phyloP scores from a whole-genome alignment of 2,329 filamentous ascomycete species.

The Neofusicoccum laricinum region DNA sequence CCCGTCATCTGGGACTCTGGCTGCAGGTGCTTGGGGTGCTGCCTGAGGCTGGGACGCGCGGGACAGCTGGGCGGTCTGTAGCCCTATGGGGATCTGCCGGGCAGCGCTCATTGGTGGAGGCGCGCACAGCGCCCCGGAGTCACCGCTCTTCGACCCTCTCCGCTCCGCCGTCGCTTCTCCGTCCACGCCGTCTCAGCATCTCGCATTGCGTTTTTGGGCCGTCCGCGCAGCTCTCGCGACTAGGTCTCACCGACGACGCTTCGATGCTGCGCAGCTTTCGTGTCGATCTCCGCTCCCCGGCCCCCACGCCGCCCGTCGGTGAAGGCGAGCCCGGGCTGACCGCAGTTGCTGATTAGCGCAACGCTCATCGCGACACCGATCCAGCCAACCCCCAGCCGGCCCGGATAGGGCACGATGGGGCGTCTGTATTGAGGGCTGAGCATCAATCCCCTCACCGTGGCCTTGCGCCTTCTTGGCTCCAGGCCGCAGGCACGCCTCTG shows the following conservation, averaged over 20 bases:
- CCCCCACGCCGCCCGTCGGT: conserved; percentile 12
- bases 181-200: neutral
- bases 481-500: neutral
- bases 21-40: neutral
- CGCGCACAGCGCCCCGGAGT: neutral
- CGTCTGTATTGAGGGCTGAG: neutral
- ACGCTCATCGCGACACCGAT: neutral
- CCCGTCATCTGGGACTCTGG: neutral
- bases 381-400: neutral
- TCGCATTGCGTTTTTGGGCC: neutral
- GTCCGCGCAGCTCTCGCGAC: neutral
- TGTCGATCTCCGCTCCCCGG: neutral
- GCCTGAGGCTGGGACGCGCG: conserved; percentile 8
- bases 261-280: neutral
- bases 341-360: conserved; percentile 1
- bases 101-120: neutral
- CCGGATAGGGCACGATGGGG: neutral
- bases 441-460: neutral
- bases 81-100: neutral
- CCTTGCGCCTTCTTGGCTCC: neutral
- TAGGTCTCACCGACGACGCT: neutral
- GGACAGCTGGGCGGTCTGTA: neutral
- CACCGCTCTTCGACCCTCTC: conserved; percentile 7
- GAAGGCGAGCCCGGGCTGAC: conserved; percentile 12
- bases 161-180: neutral